Conservation (phyloP, 805 yeast species). For the Nakazawaea peltata region DNA sequence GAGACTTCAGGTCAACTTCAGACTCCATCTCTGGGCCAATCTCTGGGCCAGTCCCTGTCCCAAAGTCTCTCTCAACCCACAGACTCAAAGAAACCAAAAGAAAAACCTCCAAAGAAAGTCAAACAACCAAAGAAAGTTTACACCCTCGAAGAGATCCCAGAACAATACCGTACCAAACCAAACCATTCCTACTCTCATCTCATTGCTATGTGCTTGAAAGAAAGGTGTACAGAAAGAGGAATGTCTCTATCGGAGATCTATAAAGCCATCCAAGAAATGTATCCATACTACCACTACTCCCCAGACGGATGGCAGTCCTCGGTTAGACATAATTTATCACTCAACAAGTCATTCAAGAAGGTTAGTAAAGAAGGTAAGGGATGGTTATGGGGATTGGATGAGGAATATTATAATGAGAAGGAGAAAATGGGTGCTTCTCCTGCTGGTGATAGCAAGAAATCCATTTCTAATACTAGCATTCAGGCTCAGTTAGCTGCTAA, state of each 20-base stretch:
- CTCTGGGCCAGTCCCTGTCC: neutral
- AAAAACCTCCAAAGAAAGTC: slow-evolving; percentile 34
- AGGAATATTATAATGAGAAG: slow-evolving; percentile 72
- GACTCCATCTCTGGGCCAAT: slow-evolving; percentile 4
- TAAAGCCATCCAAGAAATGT: slow-evolving; percentile 76
- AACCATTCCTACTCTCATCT: slow-evolving; percentile 71
- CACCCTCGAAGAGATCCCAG: slow-evolving; percentile 80
- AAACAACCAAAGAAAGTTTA: slow-evolving; percentile 59
- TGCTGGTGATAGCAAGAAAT: slow-evolving; percentile 25
- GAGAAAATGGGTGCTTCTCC: slow-evolving; percentile 40
- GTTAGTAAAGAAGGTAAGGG: slow-evolving; percentile 86
- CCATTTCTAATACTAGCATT: slow-evolving; percentile 22
- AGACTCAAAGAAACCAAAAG: slow-evolving; percentile 11
- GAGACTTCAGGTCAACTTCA: slow-evolving; percentile 8
- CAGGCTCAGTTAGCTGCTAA: slow-evolving; percentile 42
- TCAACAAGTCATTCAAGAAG: slow-evolving; percentile 78
- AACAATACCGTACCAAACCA: slow-evolving; percentile 80
- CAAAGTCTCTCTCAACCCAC: too few species aligned
- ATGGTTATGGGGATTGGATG: slow-evolving; percentile 92
- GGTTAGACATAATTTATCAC: slow-evolving; percentile 80
- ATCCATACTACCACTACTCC: slow-evolving; percentile 88
- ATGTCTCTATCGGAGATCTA: slow-evolving; percentile 80
- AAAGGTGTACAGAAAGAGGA: slow-evolving; percentile 60
- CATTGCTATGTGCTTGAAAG: slow-evolving; percentile 70
- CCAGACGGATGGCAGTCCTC: slow-evolving; percentile 98